Percentiles rank a stretch among this genome's conserved stretches.
phyloP scores from a whole-genome alignment of 2,329 filamentous ascomycete genomes.

The Neophaeococcomyces aloes region DNA sequence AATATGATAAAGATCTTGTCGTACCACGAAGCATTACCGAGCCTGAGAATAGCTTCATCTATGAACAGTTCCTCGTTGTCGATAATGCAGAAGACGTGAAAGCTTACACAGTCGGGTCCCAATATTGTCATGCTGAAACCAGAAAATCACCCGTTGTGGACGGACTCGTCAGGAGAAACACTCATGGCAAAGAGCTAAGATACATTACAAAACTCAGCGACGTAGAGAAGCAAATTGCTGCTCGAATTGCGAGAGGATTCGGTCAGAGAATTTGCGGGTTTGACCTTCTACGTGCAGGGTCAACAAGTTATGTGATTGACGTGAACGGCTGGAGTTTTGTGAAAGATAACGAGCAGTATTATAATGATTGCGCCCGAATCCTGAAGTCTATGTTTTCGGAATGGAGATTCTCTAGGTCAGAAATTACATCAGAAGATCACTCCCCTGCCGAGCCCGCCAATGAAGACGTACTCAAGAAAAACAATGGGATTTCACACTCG shows the following conservation, averaged over 20 bases:
- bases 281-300: constrained; percentile 75
- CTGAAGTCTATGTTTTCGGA: constrained; percentile 78
- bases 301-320: constrained; percentile 93
- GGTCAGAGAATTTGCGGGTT: constrained; percentile 94
- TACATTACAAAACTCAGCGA: constrained; percentile 79
- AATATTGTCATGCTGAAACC: constrained; percentile 93
- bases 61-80: constrained; percentile 92
- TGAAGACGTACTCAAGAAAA: constrained; percentile 34
- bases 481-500: constrained; percentile 30
- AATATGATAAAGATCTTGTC: constrained; percentile 68
- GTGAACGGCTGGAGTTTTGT: constrained; percentile 99
- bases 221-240: constrained; percentile 75
- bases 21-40: constrained; percentile 75
- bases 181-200: constrained; percentile 90
- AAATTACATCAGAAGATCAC: constrained; percentile 19
- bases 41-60: constrained; percentile 74
- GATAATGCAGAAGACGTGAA: constrained; percentile 98
- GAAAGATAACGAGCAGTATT: constrained; percentile 98
- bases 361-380: constrained; percentile 79
- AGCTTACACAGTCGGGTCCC: constrained; percentile 88
- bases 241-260: constrained; percentile 82
- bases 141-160: constrained; percentile 96
- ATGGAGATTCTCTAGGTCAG: constrained; percentile 47
- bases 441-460: constrained; percentile 1
- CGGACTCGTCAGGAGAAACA: constrained; percentile 88